Base-by-base conservation (phyloP, 176 grass and related monocot species). In the Aegilops bicornis region DNA sequence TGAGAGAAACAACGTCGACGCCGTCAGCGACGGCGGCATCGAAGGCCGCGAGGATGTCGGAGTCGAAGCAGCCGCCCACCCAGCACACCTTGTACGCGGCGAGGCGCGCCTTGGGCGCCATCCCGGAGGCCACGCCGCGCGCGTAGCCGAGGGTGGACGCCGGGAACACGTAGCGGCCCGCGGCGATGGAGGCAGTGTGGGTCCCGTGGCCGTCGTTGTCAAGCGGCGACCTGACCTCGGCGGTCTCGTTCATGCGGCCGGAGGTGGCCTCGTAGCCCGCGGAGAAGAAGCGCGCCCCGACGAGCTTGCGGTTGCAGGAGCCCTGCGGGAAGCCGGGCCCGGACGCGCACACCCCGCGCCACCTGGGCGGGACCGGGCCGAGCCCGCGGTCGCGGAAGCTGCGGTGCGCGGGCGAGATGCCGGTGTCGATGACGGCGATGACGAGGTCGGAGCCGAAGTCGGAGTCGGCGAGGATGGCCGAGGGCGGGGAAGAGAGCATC, bases 1-100 rank as follows among this genome's bases (percentile, higher is more conserved):
- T 92, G 56, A 98, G 96, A 4, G 96, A 98, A 5, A 98, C 71
- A 10, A 95, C 93, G 45, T 95, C 89, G 19, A 94, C 93, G 31
- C 93, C 96, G 7, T 98, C 96, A 2, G 91, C 82, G 37, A 95
- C 93, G 16, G 93, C 96, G 35, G 96, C 90, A 10, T 95, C 96
- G 79, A 98, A 98, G 4, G 96, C 96, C 2, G 93, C 96, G 58
- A 98, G 96, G 84, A 98, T 98, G 79, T 98, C 96, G 7, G 96
- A 98, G 64, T 98, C 96, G 84, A 98, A 98, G 90, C 93, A 95
- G 2, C 93, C 93, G 9, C 89, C 89, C 0, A 8, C 78, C 96
- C 96, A 98, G 84, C 96, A 98, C 17, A 98, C 96, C 84, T 98
- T 98, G 88, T 98, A 98, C 8, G 93, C 93, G 0, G 96, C 91